Evolutionary conservation across 2,329 filamentous ascomycete genomes (phyloP).

Genomic region (Ascochyta rabiei): DNA sequence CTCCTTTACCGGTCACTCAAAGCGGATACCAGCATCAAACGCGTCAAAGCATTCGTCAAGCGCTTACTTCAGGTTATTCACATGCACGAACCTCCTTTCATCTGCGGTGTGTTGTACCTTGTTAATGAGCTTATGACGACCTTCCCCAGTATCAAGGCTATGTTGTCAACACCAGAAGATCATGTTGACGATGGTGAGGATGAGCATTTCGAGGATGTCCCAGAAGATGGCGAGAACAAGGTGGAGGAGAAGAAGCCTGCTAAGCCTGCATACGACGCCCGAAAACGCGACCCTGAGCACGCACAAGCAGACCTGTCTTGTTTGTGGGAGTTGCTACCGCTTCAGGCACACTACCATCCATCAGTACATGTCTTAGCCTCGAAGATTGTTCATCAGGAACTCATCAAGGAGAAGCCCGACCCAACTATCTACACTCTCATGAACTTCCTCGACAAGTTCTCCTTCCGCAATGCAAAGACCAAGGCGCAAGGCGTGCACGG

Average conservation of each 20-base stretch:
- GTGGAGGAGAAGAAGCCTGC: slow-evolving; percentile 23
- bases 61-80: slow-evolving; percentile 85
- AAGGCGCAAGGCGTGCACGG: slow-evolving; percentile 68
- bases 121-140: slow-evolving; percentile 78
- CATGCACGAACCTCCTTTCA: slow-evolving; percentile 89
- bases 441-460: slow-evolving; percentile 96
- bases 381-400: slow-evolving; percentile 70
- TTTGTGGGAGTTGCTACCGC: slow-evolving; percentile 88
- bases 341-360: slow-evolving; percentile 85
- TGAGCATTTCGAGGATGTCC: slow-evolving; percentile 71
- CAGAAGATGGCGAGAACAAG: slow-evolving; percentile 51
- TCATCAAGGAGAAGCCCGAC: slow-evolving; percentile 86
- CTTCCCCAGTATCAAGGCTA: slow-evolving; percentile 79
- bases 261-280: slow-evolving; percentile 71
- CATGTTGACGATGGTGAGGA: slow-evolving; percentile 79
- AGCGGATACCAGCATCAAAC: slow-evolving; percentile 84
- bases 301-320: slow-evolving; percentile 92
- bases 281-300: slow-evolving; percentile 89
- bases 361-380: slow-evolving; percentile 85
- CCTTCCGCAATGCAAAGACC: slow-evolving; percentile 92
- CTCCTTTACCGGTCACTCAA: slow-evolving; percentile 87
- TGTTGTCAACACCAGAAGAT: slow-evolving; percentile 72
- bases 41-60: slow-evolving; percentile 96
- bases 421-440: slow-evolving; percentile 88
- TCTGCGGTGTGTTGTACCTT: slow-evolving; percentile 90